Evolutionary conservation across 768 basidiomycete species (phyloP).

Genomic region (Rhizopogon vesiculosus): DNA sequence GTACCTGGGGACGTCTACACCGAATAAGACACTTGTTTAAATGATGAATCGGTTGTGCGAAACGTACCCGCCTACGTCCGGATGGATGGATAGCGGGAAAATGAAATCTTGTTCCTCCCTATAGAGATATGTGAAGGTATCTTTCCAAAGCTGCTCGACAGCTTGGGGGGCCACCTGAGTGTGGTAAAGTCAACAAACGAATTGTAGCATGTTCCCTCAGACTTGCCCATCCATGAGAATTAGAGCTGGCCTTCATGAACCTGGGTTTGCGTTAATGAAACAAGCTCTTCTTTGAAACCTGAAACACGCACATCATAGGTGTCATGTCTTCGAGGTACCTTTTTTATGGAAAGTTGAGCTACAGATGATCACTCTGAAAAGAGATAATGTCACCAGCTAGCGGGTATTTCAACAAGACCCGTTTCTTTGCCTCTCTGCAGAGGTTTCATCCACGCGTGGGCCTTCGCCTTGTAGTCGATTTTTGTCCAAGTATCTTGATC

Average conservation of each 20-base stretch:
- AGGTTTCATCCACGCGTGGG: conserved; percentile 69
- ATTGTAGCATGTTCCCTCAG: background rate
- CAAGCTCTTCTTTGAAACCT: background rate
- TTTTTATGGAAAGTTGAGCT: conserved; percentile 8
- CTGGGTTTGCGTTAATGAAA: conserved; percentile 23
- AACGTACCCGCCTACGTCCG: conserved; percentile 62
- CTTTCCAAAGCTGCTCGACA: conserved; percentile 69
- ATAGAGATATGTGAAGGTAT: conserved; percentile 63
- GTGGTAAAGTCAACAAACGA: background rate
- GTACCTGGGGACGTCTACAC: conserved; percentile 53
- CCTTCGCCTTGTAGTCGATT: conserved; percentile 53
- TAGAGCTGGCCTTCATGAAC: conserved; percentile 60
- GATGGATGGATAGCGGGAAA: conserved; percentile 71
- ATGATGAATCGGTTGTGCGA: conserved; percentile 1
- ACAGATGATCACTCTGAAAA: background rate
- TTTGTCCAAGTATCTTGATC: conserved; percentile 66
- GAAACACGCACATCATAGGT: conserved; percentile 52
- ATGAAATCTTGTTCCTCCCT: conserved; percentile 56
- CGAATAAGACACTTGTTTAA: background rate
- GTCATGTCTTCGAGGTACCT: conserved; percentile 68
- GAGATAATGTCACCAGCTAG: conserved; percentile 46
- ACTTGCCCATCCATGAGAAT: conserved; percentile 63
- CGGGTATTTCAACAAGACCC: conserved; percentile 56
- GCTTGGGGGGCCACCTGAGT: conserved; percentile 50
- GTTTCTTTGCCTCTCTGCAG: conserved; percentile 56